phyloP scores from a whole-genome alignment of 345 rosid species.

The Toxicodendron radicans region DNA sequence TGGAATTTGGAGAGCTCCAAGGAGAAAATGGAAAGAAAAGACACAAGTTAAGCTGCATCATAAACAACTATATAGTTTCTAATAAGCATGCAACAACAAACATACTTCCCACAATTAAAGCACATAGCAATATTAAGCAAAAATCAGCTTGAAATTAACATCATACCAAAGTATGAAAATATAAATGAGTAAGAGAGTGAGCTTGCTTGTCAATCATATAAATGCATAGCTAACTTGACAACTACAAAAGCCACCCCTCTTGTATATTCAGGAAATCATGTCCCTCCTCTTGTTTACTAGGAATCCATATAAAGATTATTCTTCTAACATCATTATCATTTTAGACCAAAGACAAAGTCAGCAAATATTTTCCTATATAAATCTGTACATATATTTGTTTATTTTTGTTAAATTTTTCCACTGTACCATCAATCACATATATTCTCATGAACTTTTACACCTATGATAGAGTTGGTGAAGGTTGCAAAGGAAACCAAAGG shows the following conservation, averaged over 20 bases:
- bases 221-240: neutral
- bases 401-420: neutral
- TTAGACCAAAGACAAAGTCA: neutral
- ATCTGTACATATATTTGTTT: neutral
- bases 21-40: neutral
- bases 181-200: neutral
- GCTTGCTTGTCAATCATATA: neutral
- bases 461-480: neutral
- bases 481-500: conserved; percentile 4
- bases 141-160: neutral
- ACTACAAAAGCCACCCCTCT: no score
- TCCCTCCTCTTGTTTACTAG: neutral
- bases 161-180: neutral
- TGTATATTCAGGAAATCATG: neutral
- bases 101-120: neutral
- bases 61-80: neutral
- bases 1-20: neutral
- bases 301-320: neutral
- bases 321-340: neutral
- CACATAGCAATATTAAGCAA: neutral
- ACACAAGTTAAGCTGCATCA: conserved; percentile 8
- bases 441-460: neutral
- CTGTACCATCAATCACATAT: neutral
- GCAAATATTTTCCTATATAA: neutral
- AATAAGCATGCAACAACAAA: neutral